These are phyloP conservation scores for Globisporangium parvum DNA, from an alignment of 352 stramenopile genomes.

Conservation along the genomic window DNA sequence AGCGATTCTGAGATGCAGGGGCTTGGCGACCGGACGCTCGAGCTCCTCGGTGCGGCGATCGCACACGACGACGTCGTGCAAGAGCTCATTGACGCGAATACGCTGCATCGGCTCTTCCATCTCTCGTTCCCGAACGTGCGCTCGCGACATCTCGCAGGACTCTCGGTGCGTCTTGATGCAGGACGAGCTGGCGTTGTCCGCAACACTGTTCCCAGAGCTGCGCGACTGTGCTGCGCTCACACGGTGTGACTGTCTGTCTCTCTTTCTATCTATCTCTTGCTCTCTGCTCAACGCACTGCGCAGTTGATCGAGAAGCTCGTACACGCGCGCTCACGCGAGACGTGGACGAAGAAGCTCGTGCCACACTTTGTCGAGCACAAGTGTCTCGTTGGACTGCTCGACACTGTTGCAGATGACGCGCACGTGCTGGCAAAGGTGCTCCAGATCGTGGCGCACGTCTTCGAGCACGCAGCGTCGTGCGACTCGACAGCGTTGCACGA, in stretches of 20 bases:
- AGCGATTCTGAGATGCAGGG: not conserved
- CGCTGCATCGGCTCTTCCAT: constrained; percentile 46
- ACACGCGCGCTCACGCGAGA: constrained; percentile 9
- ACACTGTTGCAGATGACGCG: constrained; percentile 12
- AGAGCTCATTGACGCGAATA: constrained; percentile 40
- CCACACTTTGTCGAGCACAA: constrained; percentile 22
- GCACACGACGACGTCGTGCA: constrained; percentile 34
- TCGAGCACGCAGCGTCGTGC: constrained; percentile 12
- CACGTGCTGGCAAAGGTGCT: constrained; percentile 18
- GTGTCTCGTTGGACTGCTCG: constrained; percentile 18
- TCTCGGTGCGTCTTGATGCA: constrained; percentile 16
- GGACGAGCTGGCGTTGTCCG: not conserved
- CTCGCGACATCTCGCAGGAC: constrained; percentile 8
- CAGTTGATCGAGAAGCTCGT: constrained; percentile 26
- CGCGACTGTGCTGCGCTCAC: not conserved
- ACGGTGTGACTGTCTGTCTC: too few relatives aligned
- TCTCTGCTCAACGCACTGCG: not conserved
- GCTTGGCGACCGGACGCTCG: constrained; percentile 20
- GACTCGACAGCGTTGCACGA: constrained; percentile 20
- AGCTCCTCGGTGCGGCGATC: constrained; percentile 24
- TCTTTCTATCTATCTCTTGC: not conserved
- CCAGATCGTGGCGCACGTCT: constrained; percentile 11
- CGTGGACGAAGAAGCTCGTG: constrained; percentile 16
- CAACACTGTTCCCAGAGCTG: not conserved
- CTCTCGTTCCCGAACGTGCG: constrained; percentile 21